A percentile compares a stretch with the other conserved stretches of the same genome.
Conservation (phyloP, 371 early-diverging fungal species). For the Gilbertella persicaria region DNA sequence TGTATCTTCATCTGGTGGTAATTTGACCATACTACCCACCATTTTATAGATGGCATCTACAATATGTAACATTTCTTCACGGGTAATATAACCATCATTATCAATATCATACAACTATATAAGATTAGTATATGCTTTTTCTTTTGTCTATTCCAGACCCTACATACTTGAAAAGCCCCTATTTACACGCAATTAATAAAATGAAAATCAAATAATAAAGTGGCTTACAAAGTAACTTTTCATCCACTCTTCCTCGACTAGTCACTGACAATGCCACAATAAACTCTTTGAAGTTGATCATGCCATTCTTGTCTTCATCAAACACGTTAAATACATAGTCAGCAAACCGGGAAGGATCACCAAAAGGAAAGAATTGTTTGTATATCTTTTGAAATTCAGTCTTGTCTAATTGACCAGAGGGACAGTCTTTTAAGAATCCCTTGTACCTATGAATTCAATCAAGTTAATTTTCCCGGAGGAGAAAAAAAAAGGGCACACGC, state of each 20-base stretch:
- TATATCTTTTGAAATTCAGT: conserved; percentile 92
- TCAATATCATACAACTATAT: conserved; percentile 92
- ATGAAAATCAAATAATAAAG: conserved; percentile 2
- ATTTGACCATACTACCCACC: conserved; percentile 89
- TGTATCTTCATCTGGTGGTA: conserved; percentile 92
- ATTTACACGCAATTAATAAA: conserved; percentile 1
- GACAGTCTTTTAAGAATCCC: conserved; percentile 93
- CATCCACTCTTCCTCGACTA: conserved; percentile 84
- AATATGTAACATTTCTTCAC: conserved; percentile 87
- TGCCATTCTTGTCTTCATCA: conserved; percentile 86
- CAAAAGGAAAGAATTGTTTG: conserved; percentile 97
- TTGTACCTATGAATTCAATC: conserved; percentile 76
- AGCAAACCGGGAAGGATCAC: conserved; percentile 89
- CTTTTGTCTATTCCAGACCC: neutral
- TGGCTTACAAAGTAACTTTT: conserved; percentile 79
- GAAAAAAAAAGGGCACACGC: neutral
- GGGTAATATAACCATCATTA: conserved; percentile 85
- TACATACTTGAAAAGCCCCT: conserved; percentile 47
- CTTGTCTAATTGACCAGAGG: conserved; percentile 82
- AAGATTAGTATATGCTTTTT: neutral
- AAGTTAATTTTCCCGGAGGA: neutral
- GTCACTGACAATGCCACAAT: conserved; percentile 86
- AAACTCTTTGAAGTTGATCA: conserved; percentile 93
- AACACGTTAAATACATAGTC: conserved; percentile 91
- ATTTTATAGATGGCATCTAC: conserved; percentile 94